Evolutionary conservation across 2,329 filamentous ascomycete species (phyloP).

Genomic region (Talaromyces verruculosus): DNA sequence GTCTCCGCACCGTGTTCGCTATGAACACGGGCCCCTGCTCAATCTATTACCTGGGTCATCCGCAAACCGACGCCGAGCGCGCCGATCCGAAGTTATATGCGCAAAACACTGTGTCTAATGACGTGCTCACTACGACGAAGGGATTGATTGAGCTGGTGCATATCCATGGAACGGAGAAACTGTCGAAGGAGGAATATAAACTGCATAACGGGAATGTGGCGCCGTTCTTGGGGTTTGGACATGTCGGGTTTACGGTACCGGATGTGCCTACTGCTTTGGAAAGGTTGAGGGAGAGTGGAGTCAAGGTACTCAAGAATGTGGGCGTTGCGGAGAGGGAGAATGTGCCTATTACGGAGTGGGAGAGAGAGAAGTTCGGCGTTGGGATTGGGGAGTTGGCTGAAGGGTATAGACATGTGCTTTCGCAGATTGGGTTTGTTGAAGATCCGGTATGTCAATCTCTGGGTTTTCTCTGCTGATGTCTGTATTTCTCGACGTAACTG

Average conservation of each 20-base stretch:
- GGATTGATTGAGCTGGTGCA: constrained; percentile 42
- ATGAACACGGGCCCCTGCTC: constrained; percentile 44
- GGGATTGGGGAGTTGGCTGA: constrained; percentile 35
- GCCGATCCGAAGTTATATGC: constrained; percentile 34
- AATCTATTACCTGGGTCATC: constrained; percentile 44
- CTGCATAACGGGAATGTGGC: constrained; percentile 34
- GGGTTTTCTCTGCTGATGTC: neutral
- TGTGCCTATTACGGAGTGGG: constrained; percentile 38
- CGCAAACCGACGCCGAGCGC: constrained; percentile 31
- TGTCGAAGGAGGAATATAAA: constrained; percentile 23
- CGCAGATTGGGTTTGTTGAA: constrained; percentile 40
- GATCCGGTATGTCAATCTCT: constrained; percentile 36
- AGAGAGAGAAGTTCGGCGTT: constrained; percentile 31
- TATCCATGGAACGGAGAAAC: constrained; percentile 37
- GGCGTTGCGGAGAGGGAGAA: constrained; percentile 30
- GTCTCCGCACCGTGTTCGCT: constrained; percentile 42
- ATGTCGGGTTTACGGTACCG: constrained; percentile 43
- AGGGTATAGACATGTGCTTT: constrained; percentile 37
- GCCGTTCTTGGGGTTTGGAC: constrained; percentile 40
- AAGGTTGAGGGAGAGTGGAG: constrained; percentile 31
- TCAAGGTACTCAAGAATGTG: constrained; percentile 38
- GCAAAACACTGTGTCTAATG: constrained; percentile 28
- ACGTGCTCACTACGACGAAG: constrained; percentile 31
- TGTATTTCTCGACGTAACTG: neutral
- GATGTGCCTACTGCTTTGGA: constrained; percentile 34